Evolutionary conservation across 2,329 filamentous ascomycete species (phyloP), one percentile per base, ranked within the genome.

Genomic region (Cercospora brassicicola): DNA sequence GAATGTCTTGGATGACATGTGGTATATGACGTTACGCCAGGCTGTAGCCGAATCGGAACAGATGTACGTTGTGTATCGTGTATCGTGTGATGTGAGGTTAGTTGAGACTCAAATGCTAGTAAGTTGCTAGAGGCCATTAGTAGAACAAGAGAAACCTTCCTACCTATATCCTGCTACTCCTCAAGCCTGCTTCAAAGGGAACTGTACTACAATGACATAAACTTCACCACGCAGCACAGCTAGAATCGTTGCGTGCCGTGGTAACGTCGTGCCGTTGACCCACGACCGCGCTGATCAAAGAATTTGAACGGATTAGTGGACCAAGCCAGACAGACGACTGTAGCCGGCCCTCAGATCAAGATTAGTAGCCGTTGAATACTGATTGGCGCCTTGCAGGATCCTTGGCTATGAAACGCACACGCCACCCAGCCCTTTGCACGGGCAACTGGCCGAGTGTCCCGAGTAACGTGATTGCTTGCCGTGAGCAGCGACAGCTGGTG

Each of bases 201-300:
- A 31, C 31, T 64, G 39, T 48, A 39, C 20, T 26, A 48, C 36
- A 28, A 31, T 39, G 62, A 64, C 53, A 64, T 45, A 64, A 33
- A 45, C 36, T 64, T 45, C 53, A 57, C n/a, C 30, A 64, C 48
- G 51, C 62, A 57, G 28, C 30, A n/a, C n/a, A 64, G 15, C 62
- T 59, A 59, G 23, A 59, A 48, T 8, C n/a, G 62, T 59, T 42
- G 51, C 36, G 62, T 64, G 62, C 62, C 62, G 62, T 64, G 62
- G 66, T 61, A 68, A 65, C 66, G 61, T 62, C 61, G 61, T 59
- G 48, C 65, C 61, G 65, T 64, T 64, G 33, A 48, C 23, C 59
- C 59, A 48, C 59, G 59, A 48, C 55, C 59, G 62, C 51, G 48
- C 53, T 59, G 53, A 39, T 59, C 62, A 28, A 39, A 64, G 51